Evolutionary conservation across 1,139 yeast species (phyloP).

Genomic region (Pichia sorboxylosa): DNA sequence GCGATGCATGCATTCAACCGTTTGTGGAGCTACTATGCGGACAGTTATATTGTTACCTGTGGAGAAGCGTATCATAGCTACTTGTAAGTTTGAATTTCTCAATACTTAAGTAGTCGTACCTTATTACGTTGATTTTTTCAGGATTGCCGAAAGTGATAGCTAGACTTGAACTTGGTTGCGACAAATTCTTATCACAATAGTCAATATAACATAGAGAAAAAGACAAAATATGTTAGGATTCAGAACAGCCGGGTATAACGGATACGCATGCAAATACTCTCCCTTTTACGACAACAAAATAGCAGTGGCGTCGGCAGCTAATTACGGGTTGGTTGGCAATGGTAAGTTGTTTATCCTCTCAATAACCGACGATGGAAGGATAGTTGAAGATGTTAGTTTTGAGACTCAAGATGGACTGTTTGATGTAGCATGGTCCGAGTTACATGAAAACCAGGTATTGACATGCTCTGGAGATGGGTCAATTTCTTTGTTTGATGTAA

Average conservation of each 20-base stretch:
- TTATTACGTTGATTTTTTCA: no score
- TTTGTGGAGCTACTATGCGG: no score
- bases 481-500: conserved; percentile 66
- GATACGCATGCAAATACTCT: conserved; percentile 80
- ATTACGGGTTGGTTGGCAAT: conserved; percentile 90
- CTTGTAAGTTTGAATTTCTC: no score
- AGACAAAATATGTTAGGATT: conserved; percentile 47
- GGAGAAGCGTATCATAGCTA: no score
- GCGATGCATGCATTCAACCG: no score
- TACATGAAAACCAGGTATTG: conserved; percentile 74
- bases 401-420: conserved; percentile 92
- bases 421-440: conserved; percentile 83
- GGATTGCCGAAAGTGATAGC: neutral
- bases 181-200: no score
- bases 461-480: conserved; percentile 89
- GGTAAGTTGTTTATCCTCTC: conserved; percentile 66
- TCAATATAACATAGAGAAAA: neutral
- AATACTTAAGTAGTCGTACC: no score
- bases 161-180: no score
- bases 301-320: conserved; percentile 86
- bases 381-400: conserved; percentile 47
- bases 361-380: conserved; percentile 54
- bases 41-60: no score
- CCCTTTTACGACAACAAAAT: conserved; percentile 84
- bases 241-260: conserved; percentile 74